Evolutionary conservation across 1,284 basidiomycete genomes (phyloP), one percentile per base, ranked within the genome.

Genomic region (Malassezia arunalokei): DNA sequence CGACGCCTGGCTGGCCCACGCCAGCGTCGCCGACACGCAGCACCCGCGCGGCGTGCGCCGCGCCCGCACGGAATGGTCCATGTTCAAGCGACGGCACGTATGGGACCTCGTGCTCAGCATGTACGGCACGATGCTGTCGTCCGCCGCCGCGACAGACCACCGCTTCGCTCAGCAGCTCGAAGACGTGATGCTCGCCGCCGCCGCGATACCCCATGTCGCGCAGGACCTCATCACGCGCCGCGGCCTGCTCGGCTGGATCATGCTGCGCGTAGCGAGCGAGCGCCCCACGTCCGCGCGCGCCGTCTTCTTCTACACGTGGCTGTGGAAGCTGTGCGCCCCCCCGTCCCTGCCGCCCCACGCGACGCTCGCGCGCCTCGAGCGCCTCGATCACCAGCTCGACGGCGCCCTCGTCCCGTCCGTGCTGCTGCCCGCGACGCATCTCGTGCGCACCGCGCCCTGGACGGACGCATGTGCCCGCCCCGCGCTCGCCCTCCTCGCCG

Each of bases 61-160:
- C 30, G 49, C 47, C 31, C 76, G 77, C 0, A 78, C 80, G 49
- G 90, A 94, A 63, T 92, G 89, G 87, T 78, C 78, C 32, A 79
- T 89, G 1, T 75, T 91, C 54, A 83, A 82, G 63, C 77, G 87
- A 40, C 75, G 90, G 29, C 86, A 89, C 68, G 87, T 86, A 0
- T 90, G 87, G 84, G 85, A 88, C 56, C 76, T 92, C 29, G 74
- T 94, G 3, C 83, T 85, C 0, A 87, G 85, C 60, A 70, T 91
- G 46, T 89, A 73, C 85, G 64, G 78, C 82, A 8, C 41, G 15
- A n/a, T 44, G 35, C 27, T 33, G 5, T 42, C 33, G 0, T 45
- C 44, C 20, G 31, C 40, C 12, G 6, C 40, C 20, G 14, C 6
- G n/a, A 35, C 55, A n/a, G 40, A 43, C 6, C 17, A 27, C 33